Conservation (phyloP, 176 grass and related monocot genomes). For the Elaeis guineensis region DNA sequence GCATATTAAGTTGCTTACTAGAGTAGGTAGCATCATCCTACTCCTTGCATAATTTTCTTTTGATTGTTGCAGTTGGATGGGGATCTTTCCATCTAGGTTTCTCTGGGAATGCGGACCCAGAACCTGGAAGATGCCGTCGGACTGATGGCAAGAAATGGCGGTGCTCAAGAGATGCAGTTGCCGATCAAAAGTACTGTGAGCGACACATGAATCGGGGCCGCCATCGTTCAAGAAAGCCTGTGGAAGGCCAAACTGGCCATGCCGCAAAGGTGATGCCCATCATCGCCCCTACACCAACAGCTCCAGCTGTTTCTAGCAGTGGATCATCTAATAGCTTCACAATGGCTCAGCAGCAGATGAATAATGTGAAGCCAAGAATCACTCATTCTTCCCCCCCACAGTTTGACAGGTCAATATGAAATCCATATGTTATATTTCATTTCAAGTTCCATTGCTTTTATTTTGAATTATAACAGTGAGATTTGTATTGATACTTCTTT, state of each 20-base stretch:
- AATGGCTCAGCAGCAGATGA: neutral
- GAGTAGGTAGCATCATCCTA: too few relatives aligned
- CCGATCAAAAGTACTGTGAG: conserved; percentile 9
- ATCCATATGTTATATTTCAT: too few relatives aligned
- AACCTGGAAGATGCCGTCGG: conserved; percentile 7
- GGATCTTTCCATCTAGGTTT: neutral
- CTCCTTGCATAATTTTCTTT: too few relatives aligned
- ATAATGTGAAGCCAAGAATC: neutral
- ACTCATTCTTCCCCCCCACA: neutral
- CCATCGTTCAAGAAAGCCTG: conserved; percentile 15
- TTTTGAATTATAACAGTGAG: too few relatives aligned
- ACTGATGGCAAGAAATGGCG: conserved; percentile 16
- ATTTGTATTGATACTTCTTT: too few relatives aligned
- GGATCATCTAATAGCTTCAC: neutral
- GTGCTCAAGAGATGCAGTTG: conserved; percentile 6
- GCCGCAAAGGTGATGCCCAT: neutral
- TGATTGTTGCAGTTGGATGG: neutral
- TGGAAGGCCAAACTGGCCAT: neutral
- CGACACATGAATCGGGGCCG: conserved; percentile 7
- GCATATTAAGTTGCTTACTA: too few relatives aligned
- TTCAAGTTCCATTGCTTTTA: too few relatives aligned
- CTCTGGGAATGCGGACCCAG: conserved; percentile 1
- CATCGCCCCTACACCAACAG: neutral
- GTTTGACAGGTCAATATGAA: neutral
- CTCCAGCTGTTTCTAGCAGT: neutral